Conservation (phyloP, 208 protist species). For the Crithidia bombi region DNA sequence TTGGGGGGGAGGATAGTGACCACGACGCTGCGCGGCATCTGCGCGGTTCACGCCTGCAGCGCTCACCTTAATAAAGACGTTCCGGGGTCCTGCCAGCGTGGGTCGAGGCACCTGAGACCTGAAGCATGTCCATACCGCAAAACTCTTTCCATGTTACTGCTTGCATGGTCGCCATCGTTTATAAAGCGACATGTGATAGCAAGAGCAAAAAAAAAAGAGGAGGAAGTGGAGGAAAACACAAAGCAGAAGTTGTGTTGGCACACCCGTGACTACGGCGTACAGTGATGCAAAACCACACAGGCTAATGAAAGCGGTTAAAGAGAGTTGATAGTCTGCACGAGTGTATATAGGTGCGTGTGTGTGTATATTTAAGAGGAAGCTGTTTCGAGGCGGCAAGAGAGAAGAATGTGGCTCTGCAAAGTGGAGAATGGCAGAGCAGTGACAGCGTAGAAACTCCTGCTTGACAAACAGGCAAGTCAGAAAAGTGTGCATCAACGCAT, state of each 20-base stretch:
- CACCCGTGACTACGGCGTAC: too few relatives aligned
- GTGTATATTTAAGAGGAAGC: neutral
- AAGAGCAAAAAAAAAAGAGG: neutral
- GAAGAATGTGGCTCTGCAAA: too few relatives aligned
- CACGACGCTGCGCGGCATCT: slow-evolving; percentile 80
- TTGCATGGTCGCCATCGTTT: slow-evolving; percentile 77
- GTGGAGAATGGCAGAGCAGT: too few relatives aligned
- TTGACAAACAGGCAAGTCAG: too few relatives aligned
- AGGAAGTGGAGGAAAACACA: neutral
- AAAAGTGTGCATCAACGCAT: too few relatives aligned
- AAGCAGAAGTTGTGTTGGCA: too few relatives aligned
- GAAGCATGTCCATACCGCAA: slow-evolving; percentile 62
- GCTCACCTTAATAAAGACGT: slow-evolving; percentile 88
- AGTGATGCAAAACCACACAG: too few relatives aligned
- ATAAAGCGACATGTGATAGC: neutral
- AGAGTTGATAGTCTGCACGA: neutral
- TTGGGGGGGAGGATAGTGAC: slow-evolving; percentile 90
- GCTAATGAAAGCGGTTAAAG: neutral
- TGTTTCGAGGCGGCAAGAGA: neutral
- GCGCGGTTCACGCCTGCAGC: slow-evolving; percentile 90
- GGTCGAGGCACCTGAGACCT: slow-evolving; percentile 55
- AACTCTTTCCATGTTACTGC: slow-evolving; percentile 82
- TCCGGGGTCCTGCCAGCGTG: slow-evolving; percentile 35
- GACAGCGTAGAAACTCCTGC: too few relatives aligned
- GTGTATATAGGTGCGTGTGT: neutral